Conservation (phyloP, 2,329 filamentous ascomycete species). For the Hypoxylon sp. region DNA sequence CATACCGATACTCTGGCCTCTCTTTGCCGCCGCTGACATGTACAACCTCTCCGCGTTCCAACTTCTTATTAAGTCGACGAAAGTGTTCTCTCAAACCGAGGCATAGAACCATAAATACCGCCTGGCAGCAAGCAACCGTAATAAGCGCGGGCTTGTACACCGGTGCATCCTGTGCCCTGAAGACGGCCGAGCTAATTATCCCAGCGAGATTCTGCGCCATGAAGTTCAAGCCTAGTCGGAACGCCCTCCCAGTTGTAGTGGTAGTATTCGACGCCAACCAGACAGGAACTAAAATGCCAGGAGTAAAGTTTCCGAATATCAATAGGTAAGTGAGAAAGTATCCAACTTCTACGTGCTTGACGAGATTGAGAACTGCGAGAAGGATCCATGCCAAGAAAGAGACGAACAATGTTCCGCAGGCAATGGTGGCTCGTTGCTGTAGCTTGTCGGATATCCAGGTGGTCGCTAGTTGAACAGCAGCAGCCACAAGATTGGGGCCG, state of each 20-base stretch:
- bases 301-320: slow-evolving; percentile 46
- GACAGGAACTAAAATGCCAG: slow-evolving; percentile 42
- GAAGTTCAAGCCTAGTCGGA: slow-evolving; percentile 36
- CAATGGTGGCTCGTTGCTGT: slow-evolving; percentile 36
- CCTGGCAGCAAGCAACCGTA: slow-evolving; percentile 31
- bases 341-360: slow-evolving; percentile 40
- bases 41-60: slow-evolving; percentile 19
- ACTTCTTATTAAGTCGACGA: slow-evolving; percentile 23
- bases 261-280: slow-evolving; percentile 39
- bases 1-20: slow-evolving; percentile 29
- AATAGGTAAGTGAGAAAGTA: slow-evolving; percentile 49
- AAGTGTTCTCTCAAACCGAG: slow-evolving; percentile 27
- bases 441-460: slow-evolving; percentile 35
- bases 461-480: slow-evolving; percentile 38
- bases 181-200: slow-evolving; percentile 40
- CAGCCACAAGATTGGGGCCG: slow-evolving; percentile 47
- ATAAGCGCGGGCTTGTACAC: slow-evolving; percentile 44
- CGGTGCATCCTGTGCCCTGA: slow-evolving; percentile 41
- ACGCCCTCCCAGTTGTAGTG: slow-evolving; percentile 37
- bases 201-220: slow-evolving; percentile 42
- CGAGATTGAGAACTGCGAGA: slow-evolving; percentile 43
- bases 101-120: slow-evolving; percentile 26
- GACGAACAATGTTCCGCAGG: slow-evolving; percentile 42
- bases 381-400: slow-evolving; percentile 46
- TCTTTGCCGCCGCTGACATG: slow-evolving; percentile 22